phyloP scores from a whole-genome alignment of 1,284 basidiomycete species.

The Blastosporella zonata region DNA sequence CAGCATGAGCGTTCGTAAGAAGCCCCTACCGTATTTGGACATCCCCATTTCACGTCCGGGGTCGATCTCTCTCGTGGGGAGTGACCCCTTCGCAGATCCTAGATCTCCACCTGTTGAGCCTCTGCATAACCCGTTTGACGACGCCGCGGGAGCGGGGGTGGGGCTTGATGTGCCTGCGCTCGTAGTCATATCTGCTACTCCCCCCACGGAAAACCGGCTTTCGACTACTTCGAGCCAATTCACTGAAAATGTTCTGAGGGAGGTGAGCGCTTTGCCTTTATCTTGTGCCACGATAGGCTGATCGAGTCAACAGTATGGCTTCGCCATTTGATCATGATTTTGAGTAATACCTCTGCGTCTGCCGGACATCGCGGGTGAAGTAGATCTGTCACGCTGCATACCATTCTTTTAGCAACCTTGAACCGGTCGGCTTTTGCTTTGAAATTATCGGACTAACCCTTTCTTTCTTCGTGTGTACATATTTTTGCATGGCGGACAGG shows the following conservation, averaged over 20 bases:
- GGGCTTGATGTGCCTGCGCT: slow-evolving; percentile 4
- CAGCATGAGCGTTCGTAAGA: slow-evolving; percentile 13
- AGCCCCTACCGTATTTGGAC: slow-evolving; percentile 18
- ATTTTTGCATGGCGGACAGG: not conserved
- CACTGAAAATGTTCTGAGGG: not conserved
- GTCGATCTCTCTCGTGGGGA: not conserved
- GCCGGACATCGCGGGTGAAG: not conserved
- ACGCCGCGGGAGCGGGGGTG: slow-evolving; percentile 7
- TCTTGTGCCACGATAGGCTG: not conserved
- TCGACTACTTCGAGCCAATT: not conserved
- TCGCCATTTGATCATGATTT: not conserved
- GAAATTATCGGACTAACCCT: not conserved
- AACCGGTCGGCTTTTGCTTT: not conserved
- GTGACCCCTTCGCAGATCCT: slow-evolving; percentile 19
- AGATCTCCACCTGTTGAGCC: not conserved
- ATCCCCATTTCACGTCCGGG: slow-evolving; percentile 3
- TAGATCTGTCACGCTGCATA: not conserved
- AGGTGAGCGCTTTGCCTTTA: slow-evolving; percentile 10
- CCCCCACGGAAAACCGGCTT: slow-evolving; percentile 4
- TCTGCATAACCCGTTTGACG: slow-evolving; percentile 18
- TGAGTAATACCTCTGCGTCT: not conserved
- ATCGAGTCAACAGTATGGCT: not conserved
- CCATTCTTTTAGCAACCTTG: not conserved
- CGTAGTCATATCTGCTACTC: slow-evolving; percentile 6
- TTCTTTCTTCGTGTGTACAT: not conserved